Evolutionary conservation across 768 basidiomycete genomes (phyloP), one percentile per base, ranked within the genome.

Genomic region (Pleurotus pulmonarius): DNA sequence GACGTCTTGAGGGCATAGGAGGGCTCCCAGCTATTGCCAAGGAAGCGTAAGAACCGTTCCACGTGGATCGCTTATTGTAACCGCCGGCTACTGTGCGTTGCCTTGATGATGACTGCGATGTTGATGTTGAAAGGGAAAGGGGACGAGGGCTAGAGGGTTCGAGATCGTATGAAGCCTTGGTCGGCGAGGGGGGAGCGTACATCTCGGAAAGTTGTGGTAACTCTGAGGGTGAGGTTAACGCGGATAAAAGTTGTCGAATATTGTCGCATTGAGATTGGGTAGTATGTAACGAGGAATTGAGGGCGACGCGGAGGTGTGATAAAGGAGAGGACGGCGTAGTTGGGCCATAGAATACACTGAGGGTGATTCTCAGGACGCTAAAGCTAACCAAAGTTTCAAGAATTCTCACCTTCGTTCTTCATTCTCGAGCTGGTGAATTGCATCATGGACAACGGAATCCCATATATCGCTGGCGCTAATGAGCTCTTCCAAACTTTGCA

Each of bases 201-300:
- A 94, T 94, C 70, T 91, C 91, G 9, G 88, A 75, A 9, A 94
- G 77, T 65, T 90, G 91, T 8, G 86, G 77, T n/a, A 92, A 74
- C 60, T 89, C 85, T 12, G 78, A 67, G 5, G 88, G 86, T 5
- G 81, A 82, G 0, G 91, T 87, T 46, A 94, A 80, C 12, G 90
- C 91, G 5, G 86, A 79, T 47, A 94, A 79, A 2, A 92, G 80
- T 49, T 86, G 85, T 29, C 92, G 87, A 60, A 93, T 83, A 57
- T 88, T 88, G 65, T 92, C 91, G 64, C 86, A 88, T 69, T 93
- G 90, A 0, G 78, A 83, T 64, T 90, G 87, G 0, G 88, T 91
- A 11, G 84, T 87, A 64, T 86, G 78, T 12, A 92, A 76, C 15
- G 88, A 83, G 2, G 88, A 85, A 52, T 87, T 83, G 2, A 94